Conservation (phyloP, 2,329 filamentous ascomycete genomes). For the Cytospora chrysosperma region DNA sequence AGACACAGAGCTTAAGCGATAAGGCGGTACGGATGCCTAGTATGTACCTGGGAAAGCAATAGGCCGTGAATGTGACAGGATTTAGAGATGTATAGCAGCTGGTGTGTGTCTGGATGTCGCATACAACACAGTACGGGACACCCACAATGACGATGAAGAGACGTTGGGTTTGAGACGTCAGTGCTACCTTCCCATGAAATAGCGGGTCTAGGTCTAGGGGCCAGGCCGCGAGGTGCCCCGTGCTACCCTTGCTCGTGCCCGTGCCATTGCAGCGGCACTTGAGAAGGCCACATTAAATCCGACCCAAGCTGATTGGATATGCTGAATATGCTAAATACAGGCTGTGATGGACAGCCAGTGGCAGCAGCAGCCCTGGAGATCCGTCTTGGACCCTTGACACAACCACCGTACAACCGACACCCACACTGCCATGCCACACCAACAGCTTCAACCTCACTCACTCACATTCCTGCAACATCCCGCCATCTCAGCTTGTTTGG, state of each 20-base stretch:
- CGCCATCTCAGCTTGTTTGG: neutral
- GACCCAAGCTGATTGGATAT: neutral
- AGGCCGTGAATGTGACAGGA: slow-evolving; percentile 12
- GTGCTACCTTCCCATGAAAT: slow-evolving; percentile 1
- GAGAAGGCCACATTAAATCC: neutral
- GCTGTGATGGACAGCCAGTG: neutral
- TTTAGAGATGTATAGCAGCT: neutral
- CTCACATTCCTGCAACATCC: neutral
- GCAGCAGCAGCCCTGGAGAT: too few species aligned
- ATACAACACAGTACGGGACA: neutral
- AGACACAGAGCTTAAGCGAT: slow-evolving; percentile 1
- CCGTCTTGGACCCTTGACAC: neutral
- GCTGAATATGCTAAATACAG: neutral
- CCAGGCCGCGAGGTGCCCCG: slow-evolving; percentile 21
- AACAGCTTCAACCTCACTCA: neutral
- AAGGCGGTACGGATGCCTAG: neutral
- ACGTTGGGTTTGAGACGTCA: neutral
- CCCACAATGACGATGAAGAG: neutral
- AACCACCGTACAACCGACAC: neutral
- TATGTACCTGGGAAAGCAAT: neutral
- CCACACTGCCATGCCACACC: neutral
- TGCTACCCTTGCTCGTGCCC: slow-evolving; percentile 10
- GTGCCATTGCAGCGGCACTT: slow-evolving; percentile 18
- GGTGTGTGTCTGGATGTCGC: slow-evolving; percentile 7
- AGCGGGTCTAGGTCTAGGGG: slow-evolving; percentile 17